Evolutionary conservation across 2,329 filamentous ascomycete genomes (phyloP), one percentile per base, ranked within the genome.

Genomic region (Ophiocordyceps camponoti-leonardi): DNA sequence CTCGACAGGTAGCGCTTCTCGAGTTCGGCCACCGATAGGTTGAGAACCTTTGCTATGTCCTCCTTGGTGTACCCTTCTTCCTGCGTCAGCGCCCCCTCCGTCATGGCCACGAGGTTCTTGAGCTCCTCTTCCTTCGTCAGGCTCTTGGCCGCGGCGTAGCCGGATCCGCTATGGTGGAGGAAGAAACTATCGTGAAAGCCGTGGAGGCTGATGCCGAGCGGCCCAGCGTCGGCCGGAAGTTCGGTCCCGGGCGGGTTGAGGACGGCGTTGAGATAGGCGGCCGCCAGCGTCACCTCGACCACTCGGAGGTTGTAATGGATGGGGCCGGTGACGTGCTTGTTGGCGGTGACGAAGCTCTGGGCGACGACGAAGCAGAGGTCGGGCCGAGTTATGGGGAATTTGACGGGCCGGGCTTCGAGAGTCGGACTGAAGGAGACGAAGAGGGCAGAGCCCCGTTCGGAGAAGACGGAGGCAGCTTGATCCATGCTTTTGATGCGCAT

Each of bases 251-350:
- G 58, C 12, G 74, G 71, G 59, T 73, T 75, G 47, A 79, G 64
- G 23, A 68, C 65, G 23, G 76, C 73, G 52, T 79, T 70, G 48
- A 81, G 69, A 56, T 75, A 78, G 22, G 73, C 75, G 3, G 92
- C 87, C 3, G 92, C 92, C 30, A 98, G 73, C 45, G 83, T 92
- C 67, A 86, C 93, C 65, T 98, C 92, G 35, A 95, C 92, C 1
- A 98, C 92, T 26, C 92, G 83, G 22, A 98, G 75, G 62, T 98
- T 98, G 71, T 96, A 98, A 71, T 90, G 86, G 51, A 93, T 81
- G 0, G 90, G 90, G 0, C 83, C 92, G 1, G 90, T 94, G 49
- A 90, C 83, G 58, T 92, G 85, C 67, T 98, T 98, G 69, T 96
- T 88, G 6, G 90, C 85, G 16, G 83, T 82, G 49, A 98, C 83